Conservation (phyloP, 768 basidiomycete genomes). For the Boletus sensibilis region DNA sequence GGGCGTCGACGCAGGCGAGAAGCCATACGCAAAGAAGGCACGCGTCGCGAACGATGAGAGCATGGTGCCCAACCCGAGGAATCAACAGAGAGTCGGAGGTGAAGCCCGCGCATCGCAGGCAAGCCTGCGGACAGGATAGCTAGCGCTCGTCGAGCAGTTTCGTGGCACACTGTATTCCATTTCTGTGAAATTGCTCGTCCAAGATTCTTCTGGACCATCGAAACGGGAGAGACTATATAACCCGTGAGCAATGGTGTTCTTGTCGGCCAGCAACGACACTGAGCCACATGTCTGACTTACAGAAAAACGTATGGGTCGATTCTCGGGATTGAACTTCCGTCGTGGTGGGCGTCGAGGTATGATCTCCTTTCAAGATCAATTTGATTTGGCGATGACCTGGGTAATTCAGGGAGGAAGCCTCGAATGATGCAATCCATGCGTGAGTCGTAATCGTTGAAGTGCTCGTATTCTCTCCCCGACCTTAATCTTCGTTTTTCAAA, state of each 20-base stretch:
- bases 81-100: conserved; percentile 39
- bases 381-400: background rate
- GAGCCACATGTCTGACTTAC: background rate
- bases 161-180: conserved; percentile 36
- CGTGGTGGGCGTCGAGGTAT: conserved; percentile 76
- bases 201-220: conserved; percentile 36
- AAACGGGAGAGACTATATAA: conserved; percentile 32
- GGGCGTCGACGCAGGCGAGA: conserved; percentile 32
- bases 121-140: conserved; percentile 50
- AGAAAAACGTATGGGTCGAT: conserved; percentile 82
- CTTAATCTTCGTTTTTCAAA: background rate
- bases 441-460: conserved; percentile 38
- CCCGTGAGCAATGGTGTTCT: conserved; percentile 21
- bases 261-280: conserved; percentile 20
- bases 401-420: conserved; percentile 53
- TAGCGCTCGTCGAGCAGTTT: conserved; percentile 35
- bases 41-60: conserved; percentile 23
- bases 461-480: background rate
- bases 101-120: conserved; percentile 65
- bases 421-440: conserved; percentile 82
- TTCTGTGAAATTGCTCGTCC: conserved; percentile 38
- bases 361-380: conserved; percentile 14
- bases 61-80: background rate
- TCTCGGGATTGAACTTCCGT: conserved; percentile 74
- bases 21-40: conserved; percentile 19